Conservation (phyloP, 352 stramenopile species). For the Pythium phragmitis region DNA sequence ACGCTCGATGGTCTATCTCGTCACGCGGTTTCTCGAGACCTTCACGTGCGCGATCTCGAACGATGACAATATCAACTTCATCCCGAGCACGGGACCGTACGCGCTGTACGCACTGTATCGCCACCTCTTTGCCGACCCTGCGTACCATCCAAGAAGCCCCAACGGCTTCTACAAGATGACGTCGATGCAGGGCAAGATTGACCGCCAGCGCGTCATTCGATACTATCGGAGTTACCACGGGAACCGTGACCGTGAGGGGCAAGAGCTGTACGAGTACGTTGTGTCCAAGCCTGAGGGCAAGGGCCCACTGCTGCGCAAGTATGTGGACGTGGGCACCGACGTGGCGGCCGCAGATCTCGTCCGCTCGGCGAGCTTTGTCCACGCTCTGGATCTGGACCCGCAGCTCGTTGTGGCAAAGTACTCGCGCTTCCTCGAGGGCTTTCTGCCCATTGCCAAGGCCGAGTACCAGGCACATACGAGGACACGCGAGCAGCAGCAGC, state of each 20-base stretch:
- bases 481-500: background rate
- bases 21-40: slow-evolving; percentile 45
- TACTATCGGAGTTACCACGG: slow-evolving; percentile 33
- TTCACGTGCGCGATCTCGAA: slow-evolving; percentile 54
- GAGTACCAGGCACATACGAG: slow-evolving; percentile 28
- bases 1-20: slow-evolving; percentile 33
- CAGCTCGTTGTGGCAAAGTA: slow-evolving; percentile 37
- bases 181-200: slow-evolving; percentile 52
- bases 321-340: slow-evolving; percentile 27
- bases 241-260: background rate
- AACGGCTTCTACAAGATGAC: slow-evolving; percentile 71
- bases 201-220: slow-evolving; percentile 51
- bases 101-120: slow-evolving; percentile 49
- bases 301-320: slow-evolving; percentile 42
- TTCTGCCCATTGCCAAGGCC: slow-evolving; percentile 42
- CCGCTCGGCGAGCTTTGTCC: slow-evolving; percentile 32
- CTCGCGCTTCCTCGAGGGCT: slow-evolving; percentile 38
- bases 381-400: slow-evolving; percentile 32
- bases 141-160: slow-evolving; percentile 42
- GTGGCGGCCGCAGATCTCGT: slow-evolving; percentile 26
- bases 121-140: slow-evolving; percentile 32
- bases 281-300: slow-evolving; percentile 55
- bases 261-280: slow-evolving; percentile 25
- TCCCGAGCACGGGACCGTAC: slow-evolving; percentile 45
- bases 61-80: slow-evolving; percentile 64